phyloP scores from a whole-genome alignment of 2,329 filamentous ascomycete species.

The Nemania sp. region DNA sequence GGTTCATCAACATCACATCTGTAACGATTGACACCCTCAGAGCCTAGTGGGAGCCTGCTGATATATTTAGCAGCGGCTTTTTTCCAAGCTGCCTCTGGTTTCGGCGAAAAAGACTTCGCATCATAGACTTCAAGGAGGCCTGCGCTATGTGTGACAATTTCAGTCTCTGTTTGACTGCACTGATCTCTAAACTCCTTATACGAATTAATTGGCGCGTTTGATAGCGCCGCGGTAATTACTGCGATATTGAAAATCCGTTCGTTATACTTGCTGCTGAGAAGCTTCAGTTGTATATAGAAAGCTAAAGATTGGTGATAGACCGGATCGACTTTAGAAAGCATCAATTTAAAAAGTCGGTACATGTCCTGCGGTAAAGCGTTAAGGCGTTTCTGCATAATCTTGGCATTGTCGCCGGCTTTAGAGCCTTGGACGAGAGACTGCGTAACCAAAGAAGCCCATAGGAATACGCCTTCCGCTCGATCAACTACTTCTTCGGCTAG shows the following conservation, averaged over 20 bases:
- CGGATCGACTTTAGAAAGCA: slow-evolving; percentile 3
- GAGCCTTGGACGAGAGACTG: slow-evolving; percentile 3
- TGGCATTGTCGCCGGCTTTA: slow-evolving; percentile 2
- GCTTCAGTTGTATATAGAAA: slow-evolving; percentile 7
- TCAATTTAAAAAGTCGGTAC: slow-evolving; percentile 8
- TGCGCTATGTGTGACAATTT: slow-evolving; percentile 9
- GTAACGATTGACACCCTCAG: background rate
- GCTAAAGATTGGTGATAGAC: slow-evolving; percentile 8
- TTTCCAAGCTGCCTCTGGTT: background rate
- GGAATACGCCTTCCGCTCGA: slow-evolving; percentile 12
- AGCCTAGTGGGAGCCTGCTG: background rate
- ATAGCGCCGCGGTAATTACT: background rate
- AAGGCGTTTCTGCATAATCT: slow-evolving; percentile 4
- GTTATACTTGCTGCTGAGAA: background rate
- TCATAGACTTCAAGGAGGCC: slow-evolving; percentile 14
- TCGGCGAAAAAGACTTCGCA: background rate
- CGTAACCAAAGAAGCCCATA: slow-evolving; percentile 17
- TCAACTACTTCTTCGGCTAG: background rate
- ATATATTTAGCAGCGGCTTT: background rate
- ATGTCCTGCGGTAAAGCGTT: slow-evolving; percentile 1
- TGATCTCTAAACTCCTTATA: slow-evolving; percentile 9
- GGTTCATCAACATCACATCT: background rate
- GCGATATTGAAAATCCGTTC: background rate
- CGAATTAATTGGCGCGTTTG: background rate
- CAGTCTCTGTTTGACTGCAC: slow-evolving; percentile 8